Base-by-base conservation (phyloP, 352 stramenopile species). In the Hyaloperonospora arabidopsidis region DNA sequence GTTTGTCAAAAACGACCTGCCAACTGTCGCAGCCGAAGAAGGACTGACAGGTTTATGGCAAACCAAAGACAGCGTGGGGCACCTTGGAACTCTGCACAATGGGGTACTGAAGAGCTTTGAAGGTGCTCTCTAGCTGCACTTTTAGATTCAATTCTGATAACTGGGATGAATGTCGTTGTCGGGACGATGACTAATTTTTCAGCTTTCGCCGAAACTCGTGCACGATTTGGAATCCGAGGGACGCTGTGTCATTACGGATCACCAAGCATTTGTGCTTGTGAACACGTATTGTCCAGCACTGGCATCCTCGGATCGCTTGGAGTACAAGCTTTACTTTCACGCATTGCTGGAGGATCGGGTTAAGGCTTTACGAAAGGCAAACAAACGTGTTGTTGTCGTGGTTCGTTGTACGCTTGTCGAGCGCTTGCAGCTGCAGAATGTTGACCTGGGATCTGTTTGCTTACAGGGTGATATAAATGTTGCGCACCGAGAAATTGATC, bases 221-320 rank as follows among this genome's bases (percentile, higher is more conserved):
- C 77, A 56, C 10, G 67, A 87, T 17, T 55, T 92, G 39, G 82
- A 92, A 39, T 68, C 71, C 17, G 87, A 96, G 65, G 87, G 87
- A 3, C 76, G 87, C 1, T 86, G 85, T 50, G 62, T 96, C 17
- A 84, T 95, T 49, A 96, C 86, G 5, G 84, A 95, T 54, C 86
- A 96, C 56, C 55, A 74, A 44, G 62, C 80, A n/a, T 96, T 95
- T 61, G 76, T 96, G 29, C 66, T 96, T 14, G 45, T 96, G 34
- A 96, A 96, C 60, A 77, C 89, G 17, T 96, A 96, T 61, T 94
- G 84, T 28, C 86, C 86, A 23, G 84, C 86, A 6, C 61, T 85
- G 18, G 67, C 71, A 23, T 87, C 76, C 23, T 44, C 49, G 18
- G 83, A 93, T 50, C 79, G 87, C 0, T 62, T 89, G n/a, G 74